Conservation (phyloP, 2,329 filamentous ascomycete genomes). For the Venturia asperata region DNA sequence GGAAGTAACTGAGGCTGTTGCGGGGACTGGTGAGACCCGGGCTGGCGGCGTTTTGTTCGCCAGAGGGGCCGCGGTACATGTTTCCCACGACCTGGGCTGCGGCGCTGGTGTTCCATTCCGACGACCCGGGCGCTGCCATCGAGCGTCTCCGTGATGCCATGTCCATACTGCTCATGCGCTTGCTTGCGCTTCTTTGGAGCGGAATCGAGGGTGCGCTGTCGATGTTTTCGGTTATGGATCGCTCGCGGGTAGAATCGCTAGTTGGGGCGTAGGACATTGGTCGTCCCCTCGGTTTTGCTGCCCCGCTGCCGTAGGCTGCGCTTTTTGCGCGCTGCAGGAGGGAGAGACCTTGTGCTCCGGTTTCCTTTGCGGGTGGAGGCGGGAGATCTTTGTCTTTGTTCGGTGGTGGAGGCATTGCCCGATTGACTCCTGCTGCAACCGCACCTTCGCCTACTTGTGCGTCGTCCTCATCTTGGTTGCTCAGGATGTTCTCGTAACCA, state of each 20-base stretch:
- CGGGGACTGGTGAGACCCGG: conserved; percentile 32
- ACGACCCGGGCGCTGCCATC: conserved; percentile 30
- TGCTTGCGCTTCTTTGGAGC: conserved; percentile 51
- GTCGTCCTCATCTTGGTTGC: conserved; percentile 59
- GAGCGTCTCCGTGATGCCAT: neutral
- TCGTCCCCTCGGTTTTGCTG: conserved; percentile 28
- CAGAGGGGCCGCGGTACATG: conserved; percentile 66
- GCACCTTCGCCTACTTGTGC: conserved; percentile 25
- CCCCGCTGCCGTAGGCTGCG: conserved; percentile 38
- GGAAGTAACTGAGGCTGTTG: conserved; percentile 40
- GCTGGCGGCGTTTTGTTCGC: conserved; percentile 54
- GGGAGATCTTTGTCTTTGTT: conserved; percentile 78
- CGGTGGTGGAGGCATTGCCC: conserved; percentile 24
- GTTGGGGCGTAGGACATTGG: conserved; percentile 26
- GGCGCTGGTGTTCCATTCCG: conserved; percentile 31
- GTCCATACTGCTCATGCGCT: conserved; percentile 33
- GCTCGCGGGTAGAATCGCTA: conserved; percentile 25
- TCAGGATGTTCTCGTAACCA: conserved; percentile 84
- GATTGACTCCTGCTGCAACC: conserved; percentile 20
- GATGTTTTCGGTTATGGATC: conserved; percentile 48
- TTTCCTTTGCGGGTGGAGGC: conserved; percentile 53
- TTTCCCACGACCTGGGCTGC: conserved; percentile 72
- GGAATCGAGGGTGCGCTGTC: conserved; percentile 71
- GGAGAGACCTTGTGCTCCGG: conserved; percentile 22
- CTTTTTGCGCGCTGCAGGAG: conserved; percentile 56